Evolutionary conservation across 352 stramenopile species (phyloP).

Genomic region (Phytopythium cucurbitacearum): DNA sequence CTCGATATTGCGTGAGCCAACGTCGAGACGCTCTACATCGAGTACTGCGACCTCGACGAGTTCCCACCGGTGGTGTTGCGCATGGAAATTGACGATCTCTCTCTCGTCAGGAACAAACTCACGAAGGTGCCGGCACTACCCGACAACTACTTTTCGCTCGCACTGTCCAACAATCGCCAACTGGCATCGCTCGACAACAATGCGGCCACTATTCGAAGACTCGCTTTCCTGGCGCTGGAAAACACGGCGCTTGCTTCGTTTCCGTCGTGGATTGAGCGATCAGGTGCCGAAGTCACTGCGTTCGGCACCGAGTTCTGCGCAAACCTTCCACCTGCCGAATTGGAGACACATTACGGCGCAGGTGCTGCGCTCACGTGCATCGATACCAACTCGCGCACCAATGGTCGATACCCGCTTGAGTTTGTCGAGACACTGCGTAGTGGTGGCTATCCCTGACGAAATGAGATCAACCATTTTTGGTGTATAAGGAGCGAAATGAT

Average conservation of each 20-base stretch:
- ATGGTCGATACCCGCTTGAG: slow-evolving; percentile 1
- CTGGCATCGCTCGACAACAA: not conserved
- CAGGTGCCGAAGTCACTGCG: slow-evolving; percentile 1
- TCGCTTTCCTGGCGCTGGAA: slow-evolving; percentile 9
- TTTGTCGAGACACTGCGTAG: too few relatives aligned
- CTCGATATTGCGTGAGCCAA: slow-evolving; percentile 10
- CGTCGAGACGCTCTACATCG: slow-evolving; percentile 16
- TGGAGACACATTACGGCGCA: not conserved
- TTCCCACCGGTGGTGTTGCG: slow-evolving; percentile 6
- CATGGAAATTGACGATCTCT: slow-evolving; percentile 11
- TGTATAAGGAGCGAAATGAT: too few relatives aligned
- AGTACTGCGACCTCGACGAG: slow-evolving; percentile 10
- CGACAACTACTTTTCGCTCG: not conserved
- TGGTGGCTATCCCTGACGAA: too few relatives aligned
- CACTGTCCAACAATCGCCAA: not conserved
- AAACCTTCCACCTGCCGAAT: not conserved
- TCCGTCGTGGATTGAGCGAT: slow-evolving; percentile 3
- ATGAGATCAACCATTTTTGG: too few relatives aligned
- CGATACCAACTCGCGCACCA: not conserved
- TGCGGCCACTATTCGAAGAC: not conserved
- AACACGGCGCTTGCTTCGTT: slow-evolving; percentile 6
- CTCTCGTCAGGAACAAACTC: slow-evolving; percentile 13
- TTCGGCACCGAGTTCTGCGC: slow-evolving; percentile 13
- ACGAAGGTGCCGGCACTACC: not conserved
- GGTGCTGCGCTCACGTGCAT: not conserved